Evolutionary conservation across 2,329 filamentous ascomycete genomes (phyloP).

Genomic region (Microdochium paspali): DNA sequence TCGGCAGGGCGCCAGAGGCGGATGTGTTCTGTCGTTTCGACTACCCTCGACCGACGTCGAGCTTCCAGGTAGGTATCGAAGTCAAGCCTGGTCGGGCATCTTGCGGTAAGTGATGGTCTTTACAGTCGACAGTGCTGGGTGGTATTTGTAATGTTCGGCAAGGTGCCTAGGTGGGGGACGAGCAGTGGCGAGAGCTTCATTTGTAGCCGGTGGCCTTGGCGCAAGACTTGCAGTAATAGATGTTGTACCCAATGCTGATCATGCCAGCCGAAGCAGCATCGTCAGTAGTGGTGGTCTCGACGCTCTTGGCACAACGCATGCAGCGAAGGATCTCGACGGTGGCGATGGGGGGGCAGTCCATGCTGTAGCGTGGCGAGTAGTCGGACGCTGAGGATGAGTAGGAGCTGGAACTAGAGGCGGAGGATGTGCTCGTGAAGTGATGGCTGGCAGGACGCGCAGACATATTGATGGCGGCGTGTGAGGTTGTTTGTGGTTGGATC

Average conservation of each 20-base stretch:
- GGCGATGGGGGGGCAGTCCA: constrained; percentile 36
- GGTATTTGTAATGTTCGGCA: too few relatives aligned
- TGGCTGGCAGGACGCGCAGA: not conserved
- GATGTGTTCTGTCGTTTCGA: too few relatives aligned
- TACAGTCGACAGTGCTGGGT: too few relatives aligned
- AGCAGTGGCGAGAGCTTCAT: constrained; percentile 23
- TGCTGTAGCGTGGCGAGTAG: constrained; percentile 5
- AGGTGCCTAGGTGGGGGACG: too few relatives aligned
- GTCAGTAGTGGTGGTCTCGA: constrained; percentile 52
- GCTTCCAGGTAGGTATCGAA: too few relatives aligned
- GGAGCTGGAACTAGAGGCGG: not conserved
- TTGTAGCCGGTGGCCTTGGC: constrained; percentile 56
- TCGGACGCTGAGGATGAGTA: constrained; percentile 2
- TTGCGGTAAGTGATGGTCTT: too few relatives aligned
- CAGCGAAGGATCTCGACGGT: constrained; percentile 53
- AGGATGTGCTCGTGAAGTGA: not conserved
- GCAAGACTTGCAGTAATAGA: constrained; percentile 58
- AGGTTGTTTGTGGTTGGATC: not conserved
- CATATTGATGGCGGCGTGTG: not conserved
- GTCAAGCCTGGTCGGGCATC: too few relatives aligned
- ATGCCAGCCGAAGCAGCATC: constrained; percentile 49
- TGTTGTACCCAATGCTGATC: constrained; percentile 55
- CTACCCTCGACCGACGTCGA: too few relatives aligned
- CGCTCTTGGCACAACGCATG: constrained; percentile 50
- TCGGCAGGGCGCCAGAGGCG: too few relatives aligned